These are phyloP conservation scores for Earliella scabrosa DNA, from an alignment of 1,284 basidiomycete genomes.

Conservation along the genomic window DNA sequence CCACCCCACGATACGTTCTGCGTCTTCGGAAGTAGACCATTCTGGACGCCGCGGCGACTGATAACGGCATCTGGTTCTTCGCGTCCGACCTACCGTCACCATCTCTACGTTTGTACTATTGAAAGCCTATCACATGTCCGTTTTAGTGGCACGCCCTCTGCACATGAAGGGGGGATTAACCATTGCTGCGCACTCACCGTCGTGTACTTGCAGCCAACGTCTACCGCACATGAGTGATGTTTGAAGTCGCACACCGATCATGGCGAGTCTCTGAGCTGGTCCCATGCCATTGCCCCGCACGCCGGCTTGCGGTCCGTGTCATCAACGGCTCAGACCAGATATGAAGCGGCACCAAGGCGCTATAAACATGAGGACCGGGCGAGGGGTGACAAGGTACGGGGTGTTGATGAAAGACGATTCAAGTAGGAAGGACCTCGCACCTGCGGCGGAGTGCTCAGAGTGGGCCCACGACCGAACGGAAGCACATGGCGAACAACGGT, in stretches of 20 bases:
- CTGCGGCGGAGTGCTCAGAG: too few relatives aligned
- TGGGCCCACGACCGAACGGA: too few relatives aligned
- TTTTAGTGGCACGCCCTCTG: not conserved
- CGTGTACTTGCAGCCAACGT: too few relatives aligned
- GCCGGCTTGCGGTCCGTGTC: constrained; percentile 7
- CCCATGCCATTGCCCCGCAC: not conserved
- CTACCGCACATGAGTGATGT: too few relatives aligned
- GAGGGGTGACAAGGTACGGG: not conserved
- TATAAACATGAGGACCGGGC: constrained; percentile 3
- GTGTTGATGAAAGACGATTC: not conserved
- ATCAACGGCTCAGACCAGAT: not conserved
- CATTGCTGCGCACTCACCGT: constrained; percentile 5
- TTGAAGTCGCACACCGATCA: constrained; percentile 7
- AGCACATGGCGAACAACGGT: too few relatives aligned
- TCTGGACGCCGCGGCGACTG: constrained; percentile 8
- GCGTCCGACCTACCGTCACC: constrained; percentile 9
- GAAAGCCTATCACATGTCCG: constrained; percentile 5
- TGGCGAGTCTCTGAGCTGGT: not conserved
- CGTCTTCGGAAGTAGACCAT: constrained; percentile 14
- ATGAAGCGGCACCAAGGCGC: not conserved
- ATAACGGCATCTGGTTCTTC: constrained; percentile 13
- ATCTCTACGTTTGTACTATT: constrained; percentile 10
- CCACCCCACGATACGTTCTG: constrained; percentile 10
- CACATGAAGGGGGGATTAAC: too few relatives aligned
- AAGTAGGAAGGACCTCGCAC: not conserved